Conservation (phyloP, 345 rosid species). For the Firmiana major region DNA sequence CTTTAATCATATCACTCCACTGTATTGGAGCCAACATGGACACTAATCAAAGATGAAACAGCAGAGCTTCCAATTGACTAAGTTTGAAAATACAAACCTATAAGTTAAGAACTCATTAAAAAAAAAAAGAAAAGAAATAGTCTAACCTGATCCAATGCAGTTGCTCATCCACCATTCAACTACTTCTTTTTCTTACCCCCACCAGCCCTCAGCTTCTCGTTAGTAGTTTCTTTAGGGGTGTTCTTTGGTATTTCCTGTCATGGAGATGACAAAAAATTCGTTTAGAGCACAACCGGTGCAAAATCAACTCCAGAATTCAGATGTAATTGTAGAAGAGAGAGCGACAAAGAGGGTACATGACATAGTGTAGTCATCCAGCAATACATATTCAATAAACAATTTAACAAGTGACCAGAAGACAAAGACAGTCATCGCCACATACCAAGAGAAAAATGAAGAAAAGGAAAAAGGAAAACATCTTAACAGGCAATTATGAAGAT, state of each 20-base stretch:
- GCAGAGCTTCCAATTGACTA: neutral
- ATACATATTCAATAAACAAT: neutral
- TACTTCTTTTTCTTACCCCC: conserved; percentile 60
- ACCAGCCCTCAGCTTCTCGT: conserved; percentile 60
- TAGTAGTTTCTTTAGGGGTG: conserved; percentile 37
- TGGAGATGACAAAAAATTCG: neutral
- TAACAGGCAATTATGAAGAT: too few species aligned
- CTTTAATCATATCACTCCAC: too few species aligned
- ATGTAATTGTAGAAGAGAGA: neutral
- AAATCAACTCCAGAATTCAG: too few species aligned
- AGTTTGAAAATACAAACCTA: neutral
- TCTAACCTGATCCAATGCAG: conserved; percentile 13
- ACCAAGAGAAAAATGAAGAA: neutral
- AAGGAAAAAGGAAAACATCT: neutral
- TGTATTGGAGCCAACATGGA: too few species aligned
- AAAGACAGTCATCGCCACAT: neutral
- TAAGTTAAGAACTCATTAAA: neutral
- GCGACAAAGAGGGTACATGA: neutral
- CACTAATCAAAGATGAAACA: neutral
- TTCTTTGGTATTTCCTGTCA: conserved; percentile 50
- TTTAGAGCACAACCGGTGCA: neutral
- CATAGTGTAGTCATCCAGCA: neutral
- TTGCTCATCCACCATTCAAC: conserved; percentile 9
- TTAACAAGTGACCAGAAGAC: neutral
- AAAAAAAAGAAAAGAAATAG: neutral